Conservation (phyloP, 2,329 filamentous ascomycete genomes). For the Cercospora sojina region DNA sequence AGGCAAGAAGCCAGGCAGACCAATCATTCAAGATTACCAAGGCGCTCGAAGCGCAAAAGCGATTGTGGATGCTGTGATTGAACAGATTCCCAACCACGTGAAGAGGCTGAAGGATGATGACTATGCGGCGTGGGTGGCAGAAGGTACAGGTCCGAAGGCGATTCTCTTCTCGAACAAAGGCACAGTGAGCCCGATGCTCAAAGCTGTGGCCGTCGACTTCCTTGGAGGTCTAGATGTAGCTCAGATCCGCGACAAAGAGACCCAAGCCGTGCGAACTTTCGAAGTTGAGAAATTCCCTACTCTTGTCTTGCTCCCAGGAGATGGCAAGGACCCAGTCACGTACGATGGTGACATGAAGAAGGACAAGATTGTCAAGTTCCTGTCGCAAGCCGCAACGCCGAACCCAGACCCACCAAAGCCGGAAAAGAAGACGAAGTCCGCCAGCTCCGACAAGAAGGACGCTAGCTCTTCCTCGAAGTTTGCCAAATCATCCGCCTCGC, state of each 20-base stretch:
- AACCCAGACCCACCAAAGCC: conserved; percentile 70
- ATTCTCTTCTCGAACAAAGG: conserved; percentile 94
- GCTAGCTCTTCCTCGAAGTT: conserved; percentile 50
- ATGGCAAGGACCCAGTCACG: conserved; percentile 64
- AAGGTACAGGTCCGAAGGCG: conserved; percentile 73
- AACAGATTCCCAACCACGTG: conserved; percentile 90
- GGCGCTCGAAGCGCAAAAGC: conserved; percentile 78
- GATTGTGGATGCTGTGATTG: conserved; percentile 81
- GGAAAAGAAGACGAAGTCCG: conserved; percentile 46
- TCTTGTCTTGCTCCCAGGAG: conserved; percentile 74
- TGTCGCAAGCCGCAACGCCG: conserved; percentile 73
- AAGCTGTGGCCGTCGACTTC: conserved; percentile 87
- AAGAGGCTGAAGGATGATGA: conserved; percentile 77
- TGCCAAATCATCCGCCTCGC: conserved; percentile 52
- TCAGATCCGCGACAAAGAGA: conserved; percentile 81
- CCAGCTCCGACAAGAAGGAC: conserved; percentile 48
- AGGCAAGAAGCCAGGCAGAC: conserved; percentile 74
- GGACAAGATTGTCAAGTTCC: conserved; percentile 74
- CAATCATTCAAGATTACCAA: conserved; percentile 86
- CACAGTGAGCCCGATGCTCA: conserved; percentile 76
- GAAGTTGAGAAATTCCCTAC: conserved; percentile 76
- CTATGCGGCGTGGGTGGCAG: conserved; percentile 66
- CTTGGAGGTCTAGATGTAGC: conserved; percentile 74
- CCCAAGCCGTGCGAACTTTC: conserved; percentile 68
- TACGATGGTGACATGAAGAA: conserved; percentile 88